A percentile compares a stretch with the other conserved stretches of the same genome.
Evolutionary conservation across 495 filamentous ascomycete genomes (phyloP).

Genomic region (Tuber umbilicatum): DNA sequence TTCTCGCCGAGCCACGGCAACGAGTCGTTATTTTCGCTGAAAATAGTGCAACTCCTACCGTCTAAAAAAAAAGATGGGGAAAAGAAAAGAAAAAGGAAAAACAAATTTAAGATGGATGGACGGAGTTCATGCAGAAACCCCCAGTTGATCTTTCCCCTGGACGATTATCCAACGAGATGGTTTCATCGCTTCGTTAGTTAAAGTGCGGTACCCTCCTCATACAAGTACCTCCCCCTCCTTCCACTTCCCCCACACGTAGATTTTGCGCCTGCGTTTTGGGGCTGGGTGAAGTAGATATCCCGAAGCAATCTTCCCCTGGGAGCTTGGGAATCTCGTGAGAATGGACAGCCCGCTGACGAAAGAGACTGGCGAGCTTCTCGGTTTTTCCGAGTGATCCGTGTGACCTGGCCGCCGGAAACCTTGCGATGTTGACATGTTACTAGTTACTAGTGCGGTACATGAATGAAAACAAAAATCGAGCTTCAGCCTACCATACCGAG

Average conservation of each 20-base stretch:
- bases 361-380: background rate
- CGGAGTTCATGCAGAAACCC: background rate
- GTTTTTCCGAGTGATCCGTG: background rate
- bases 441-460: background rate
- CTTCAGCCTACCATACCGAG: background rate
- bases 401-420: background rate
- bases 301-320: background rate
- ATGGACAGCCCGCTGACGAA: background rate
- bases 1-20: background rate
- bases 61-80: background rate
- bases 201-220: background rate
- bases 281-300: background rate
- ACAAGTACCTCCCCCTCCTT: background rate
- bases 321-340: background rate
- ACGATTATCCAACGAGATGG: background rate
- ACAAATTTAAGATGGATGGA: background rate
- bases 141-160: background rate
- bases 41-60: background rate
- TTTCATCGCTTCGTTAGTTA: background rate
- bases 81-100: background rate
- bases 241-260: background rate
- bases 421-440: background rate
- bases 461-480: background rate
- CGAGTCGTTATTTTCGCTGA: background rate
- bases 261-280: background rate